Evolutionary conservation across 1,284 basidiomycete species (phyloP), one percentile per base, ranked within the genome.

Genomic region (Wolfiporia cocos): DNA sequence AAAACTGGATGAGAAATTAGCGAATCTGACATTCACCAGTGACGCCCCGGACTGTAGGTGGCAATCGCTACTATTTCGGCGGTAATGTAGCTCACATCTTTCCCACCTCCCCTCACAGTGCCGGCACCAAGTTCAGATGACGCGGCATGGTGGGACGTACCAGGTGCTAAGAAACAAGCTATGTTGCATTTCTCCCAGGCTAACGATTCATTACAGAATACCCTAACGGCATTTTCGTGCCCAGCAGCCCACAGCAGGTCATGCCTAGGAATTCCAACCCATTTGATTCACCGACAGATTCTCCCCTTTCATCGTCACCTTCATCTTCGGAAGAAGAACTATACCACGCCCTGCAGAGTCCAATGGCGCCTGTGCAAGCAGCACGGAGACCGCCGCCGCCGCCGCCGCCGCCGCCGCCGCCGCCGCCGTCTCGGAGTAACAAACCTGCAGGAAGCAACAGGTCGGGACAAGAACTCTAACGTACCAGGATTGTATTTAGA

Each of bases 321-420:
- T 81, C 86, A 5, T 83, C 83, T 14, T 89, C 87, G 1, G 87
- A 90, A 49, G 86, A 90, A 58, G 86, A 88, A 53, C 64, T 90
- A 11, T 90, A 76, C 35, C 73, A 84, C 51, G 84, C 82, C 19
- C 57, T 87, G 41, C 83, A 77, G 49, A 67, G 75, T 36, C 81
- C 84, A 11, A 76, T 86, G 45, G 63, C 64, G 11, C 58, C 56
- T 6, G 50, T 41, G 10, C 51, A 47, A 19, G 43, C 48, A 22
- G 56, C 63, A 10, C 59, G 59, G 41, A 62, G 59, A 50, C 57
- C 57, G 22, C 66, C 67, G 9, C 45, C 45, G 5, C 66, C 65
- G 5, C 66, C 65, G 0, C 64, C 65, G 11, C 54, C 57, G 22
- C 58, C 57, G 22, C 66, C 67, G 9, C 45, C 45, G 5, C 66